Evolutionary conservation across 2,329 filamentous ascomycete species (phyloP), one percentile per base, ranked within the genome.

Genomic region (Teratosphaeriaceae sp.): DNA sequence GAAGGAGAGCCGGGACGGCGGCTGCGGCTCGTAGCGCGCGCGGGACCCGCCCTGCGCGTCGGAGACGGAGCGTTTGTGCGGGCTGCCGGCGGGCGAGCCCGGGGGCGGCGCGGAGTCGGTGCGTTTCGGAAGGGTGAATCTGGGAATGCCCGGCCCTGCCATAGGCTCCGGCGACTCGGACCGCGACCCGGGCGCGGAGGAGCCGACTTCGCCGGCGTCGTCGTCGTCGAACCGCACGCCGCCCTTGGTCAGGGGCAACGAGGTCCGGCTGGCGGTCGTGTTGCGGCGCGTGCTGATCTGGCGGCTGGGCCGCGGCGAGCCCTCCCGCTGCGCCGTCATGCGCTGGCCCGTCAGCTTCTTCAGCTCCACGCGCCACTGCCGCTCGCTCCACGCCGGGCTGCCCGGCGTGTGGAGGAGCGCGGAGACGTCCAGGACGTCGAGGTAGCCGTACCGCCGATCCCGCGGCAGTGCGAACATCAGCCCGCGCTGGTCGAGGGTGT

Each of bases 381-480:
- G 76, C 65, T 97, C 92, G 34, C 73, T 81, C 88, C 89, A 96
- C 19, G 66, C 71, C 16, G 77, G 69, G 62, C 84, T 94, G 16
- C 85, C 86, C 2, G 88, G 77, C 2, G 83, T 82, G 49, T 85
- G 75, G 48, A 98, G 88, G 31, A 97, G 69, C 41, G 76, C 76
- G 3, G 83, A 81, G 13, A 97, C 86, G 60, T 98, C 92, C 43
- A 89, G 67, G 26, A 88, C 80, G 58, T 97, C 92, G 20, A 98
- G 69, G 58, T 97, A 97, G 0, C 90, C 89, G 57, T 94, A 94
- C 51, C 85, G 78, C 41, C 82, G 80, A 54, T 92, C 81, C 55
- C 85, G 87, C 0, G 92, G 90, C 82, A 98, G 94, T 5, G 89
- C 92, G 64, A 97, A 98, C 92, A 98, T 98, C 51, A 98, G 74